Evolutionary conservation across 768 basidiomycete genomes (phyloP), one percentile per base, ranked within the genome.

Genomic region (Strobilomyces confusus): DNA sequence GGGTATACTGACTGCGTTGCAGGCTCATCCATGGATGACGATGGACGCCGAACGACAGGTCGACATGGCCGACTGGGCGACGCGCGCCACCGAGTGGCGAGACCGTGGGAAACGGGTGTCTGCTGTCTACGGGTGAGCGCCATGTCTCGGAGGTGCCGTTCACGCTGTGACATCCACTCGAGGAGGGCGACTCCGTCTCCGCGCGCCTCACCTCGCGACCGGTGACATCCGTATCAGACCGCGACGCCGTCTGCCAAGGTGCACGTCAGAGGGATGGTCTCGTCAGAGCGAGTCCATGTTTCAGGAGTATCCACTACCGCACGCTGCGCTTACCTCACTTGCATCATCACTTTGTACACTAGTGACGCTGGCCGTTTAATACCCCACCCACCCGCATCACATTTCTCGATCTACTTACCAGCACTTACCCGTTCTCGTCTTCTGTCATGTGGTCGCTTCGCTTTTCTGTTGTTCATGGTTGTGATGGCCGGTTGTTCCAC

Each of bases 41-140:
- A 75, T 76, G 26, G 87, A 92, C 54, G 66, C 63, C 9, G 70
- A 72, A 15, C 75, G 82, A 6, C 72, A 83, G 8, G 89, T 94
- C 17, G 88, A 95, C 65, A 93, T 97, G 92, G 77, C 75, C 30
- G 80, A 74, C 12, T 98, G 94, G 94, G 89, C 94, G 12, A 74
- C 73, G 20, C 67, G 65, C 30, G 86, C 87, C 1, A 65, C 80
- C 44, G 62, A 66, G 40, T 69, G 69, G 68, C 64, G 68, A 37
- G 69, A 73, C 5, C 56, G 65, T 47, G 59, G 65, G 23, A 57
- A 54, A 48, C 61, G 59, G 40, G 60, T 54, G 43, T 42, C 48
- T 45, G 42, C 55, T n/a, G 30, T 58, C 42, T 59, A 60, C 32
- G 64, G 68, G 60, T 67, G 54, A 67, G 62, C 59, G 4, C 50